Evolutionary conservation across 495 filamentous ascomycete genomes (phyloP), one percentile per base, ranked within the genome.

Genomic region (Hypomontagnella monticulosa): DNA sequence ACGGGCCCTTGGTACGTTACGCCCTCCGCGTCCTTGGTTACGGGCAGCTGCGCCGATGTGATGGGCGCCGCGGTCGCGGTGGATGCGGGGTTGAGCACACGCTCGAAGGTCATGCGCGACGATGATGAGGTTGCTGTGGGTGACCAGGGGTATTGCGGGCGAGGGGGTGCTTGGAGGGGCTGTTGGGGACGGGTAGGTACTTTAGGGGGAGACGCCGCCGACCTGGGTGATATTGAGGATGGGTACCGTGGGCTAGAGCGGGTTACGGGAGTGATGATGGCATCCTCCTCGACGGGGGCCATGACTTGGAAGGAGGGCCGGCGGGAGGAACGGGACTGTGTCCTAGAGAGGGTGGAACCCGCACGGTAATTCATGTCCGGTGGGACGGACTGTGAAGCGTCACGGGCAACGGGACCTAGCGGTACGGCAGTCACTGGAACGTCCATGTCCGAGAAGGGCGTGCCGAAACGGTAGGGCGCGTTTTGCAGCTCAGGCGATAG

Each of bases 371-470:
- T 81, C 93, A 98, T 97, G 75, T 97, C 87, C 4, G 95, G 94
- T 16, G 95, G 95, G 0, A 97, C 95, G 1, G 93, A 97, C 68
- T 96, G 91, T 4, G 92, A 93, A 8, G 77, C 76, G 51, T 91
- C 86, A 2, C 95, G 87, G 4, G 85, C 81, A 42, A 94, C 79
- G 2, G 89, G 89, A 0, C 87, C 89, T 2, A 87, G 58, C 0
- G 87, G 87, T 15, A 93, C 79, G 4, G 90, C 84, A 1, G 91
- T 95, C 59, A 96, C 71, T 0, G 95, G 93, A n/a, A 90, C 88
- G 74, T 98, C 95, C 80, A 91, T 89, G 54, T 93, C 92, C 0
- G 93, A 96, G 67, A 91, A 87, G 1, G 95, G 93, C 0, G 93
- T 96, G 6, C 81, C 83, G 60, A 92, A 88, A 32, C 89, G 81